Evolutionary conservation across 495 filamentous ascomycete genomes (phyloP), one percentile per base, ranked within the genome.

Genomic region (Xylaria sp.): DNA sequence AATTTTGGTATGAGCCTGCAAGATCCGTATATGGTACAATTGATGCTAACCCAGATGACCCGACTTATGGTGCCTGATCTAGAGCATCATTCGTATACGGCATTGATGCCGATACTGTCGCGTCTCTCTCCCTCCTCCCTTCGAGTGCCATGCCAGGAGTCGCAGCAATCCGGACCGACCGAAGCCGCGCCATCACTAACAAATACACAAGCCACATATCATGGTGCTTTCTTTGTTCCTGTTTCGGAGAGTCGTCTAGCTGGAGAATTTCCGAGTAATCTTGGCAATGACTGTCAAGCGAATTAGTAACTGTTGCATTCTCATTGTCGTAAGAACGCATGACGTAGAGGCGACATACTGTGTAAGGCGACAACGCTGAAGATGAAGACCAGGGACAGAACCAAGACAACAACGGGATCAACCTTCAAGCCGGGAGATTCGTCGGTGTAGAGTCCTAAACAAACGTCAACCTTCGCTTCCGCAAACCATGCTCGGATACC

Each of bases 351-450:
- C 44, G 48, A 87, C 93, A 72, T 89, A 99, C 96, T 92, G 83
- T 99, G 96, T 80, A 99, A 86, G 75, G 93, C 94, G 76, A 99
- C 96, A 79, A 99, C 96, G 76, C 93, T 96, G 85, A 98, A 97
- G 81, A 99, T 99, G 84, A 99, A 99, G 53, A 95, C 96, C 72
- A 99, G 87, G 72, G 91, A 94, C 73, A 99, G 88, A 71, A 97
- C 95, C 78, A 99, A 85, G 57, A 99, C 96, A 63, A 99, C 94
- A 46, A 99, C 95, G 24, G 96, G 96, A 79, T 99, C 96, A 69
- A 99, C 96, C 82, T 97, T 95, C 73, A 99, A 83, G 71, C 96
- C 96, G 69, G 97, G 95, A 72, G 90, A 93, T 87, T 99, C 96
- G 78, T 99, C 96, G 48, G 96, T 99, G 88, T 99, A 99, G n/a